phyloP scores from a whole-genome alignment of 768 basidiomycete species.

The Boletus tylopilopsis region DNA sequence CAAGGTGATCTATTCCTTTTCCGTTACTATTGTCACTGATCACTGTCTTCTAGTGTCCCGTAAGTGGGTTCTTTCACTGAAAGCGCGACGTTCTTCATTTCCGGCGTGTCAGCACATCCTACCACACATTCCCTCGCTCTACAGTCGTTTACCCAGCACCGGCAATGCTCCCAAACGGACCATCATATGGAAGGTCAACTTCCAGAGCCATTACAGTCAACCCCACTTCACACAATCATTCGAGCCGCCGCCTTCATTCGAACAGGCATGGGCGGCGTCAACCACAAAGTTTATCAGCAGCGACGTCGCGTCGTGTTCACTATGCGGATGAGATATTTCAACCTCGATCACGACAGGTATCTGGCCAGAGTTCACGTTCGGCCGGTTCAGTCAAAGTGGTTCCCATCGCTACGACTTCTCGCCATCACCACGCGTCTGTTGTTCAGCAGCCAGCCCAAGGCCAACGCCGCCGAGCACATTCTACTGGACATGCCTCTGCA shows the following conservation, averaged over 20 bases:
- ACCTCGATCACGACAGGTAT: conserved; percentile 8
- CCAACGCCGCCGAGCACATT: conserved; percentile 21
- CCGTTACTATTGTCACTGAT: conserved; percentile 6
- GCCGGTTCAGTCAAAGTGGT: neutral
- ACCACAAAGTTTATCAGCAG: conserved; percentile 13
- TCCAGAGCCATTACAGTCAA: conserved; percentile 1
- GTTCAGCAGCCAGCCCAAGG: conserved; percentile 6
- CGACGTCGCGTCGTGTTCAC: conserved; percentile 24
- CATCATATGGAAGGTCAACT: conserved; percentile 2
- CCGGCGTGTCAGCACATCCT: conserved; percentile 16
- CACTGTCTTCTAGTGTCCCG: conserved; percentile 14
- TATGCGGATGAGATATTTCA: conserved; percentile 16
- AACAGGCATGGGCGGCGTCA: conserved; percentile 1
- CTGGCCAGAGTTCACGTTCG: conserved; percentile 4
- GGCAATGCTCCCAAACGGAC: neutral
- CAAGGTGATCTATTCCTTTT: conserved; percentile 16
- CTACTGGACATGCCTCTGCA: conserved; percentile 12
- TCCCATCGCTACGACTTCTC: conserved; percentile 4
- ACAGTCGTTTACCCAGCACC: neutral
- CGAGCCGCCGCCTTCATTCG: neutral
- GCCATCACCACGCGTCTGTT: neutral
- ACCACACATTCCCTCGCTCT: conserved; percentile 29
- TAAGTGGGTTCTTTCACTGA: conserved; percentile 20
- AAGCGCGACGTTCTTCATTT: conserved; percentile 10
- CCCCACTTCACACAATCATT: conserved; percentile 5